Evolutionary conservation across 2,329 filamentous ascomycete genomes (phyloP).

Genomic region (Diplodia scrobiculata): DNA sequence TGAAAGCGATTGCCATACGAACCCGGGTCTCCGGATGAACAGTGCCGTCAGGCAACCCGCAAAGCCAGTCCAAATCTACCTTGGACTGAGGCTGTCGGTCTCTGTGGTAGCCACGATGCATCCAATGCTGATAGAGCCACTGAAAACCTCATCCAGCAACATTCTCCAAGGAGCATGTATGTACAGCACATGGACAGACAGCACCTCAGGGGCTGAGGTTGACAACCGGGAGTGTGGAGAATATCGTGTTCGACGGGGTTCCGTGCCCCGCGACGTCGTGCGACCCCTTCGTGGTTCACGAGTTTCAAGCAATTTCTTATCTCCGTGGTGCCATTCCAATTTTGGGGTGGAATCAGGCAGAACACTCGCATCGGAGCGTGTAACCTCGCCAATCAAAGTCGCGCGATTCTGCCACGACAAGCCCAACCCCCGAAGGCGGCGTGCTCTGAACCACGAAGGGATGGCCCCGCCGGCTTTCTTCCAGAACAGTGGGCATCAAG

Average conservation of each 20-base stretch:
- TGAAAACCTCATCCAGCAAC: not conserved
- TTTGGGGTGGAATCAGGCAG: not conserved
- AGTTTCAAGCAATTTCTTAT: not conserved
- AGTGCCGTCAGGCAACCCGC: not conserved
- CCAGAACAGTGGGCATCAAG: not conserved
- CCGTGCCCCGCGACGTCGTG: not conserved
- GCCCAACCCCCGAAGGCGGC: not conserved
- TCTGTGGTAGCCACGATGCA: not conserved
- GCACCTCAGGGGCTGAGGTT: not conserved
- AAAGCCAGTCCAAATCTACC: not conserved
- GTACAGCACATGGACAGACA: not conserved
- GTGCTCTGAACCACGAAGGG: not conserved
- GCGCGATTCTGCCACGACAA: not conserved
- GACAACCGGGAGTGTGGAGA: not conserved
- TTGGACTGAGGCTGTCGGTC: not conserved
- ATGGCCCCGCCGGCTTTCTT: not conserved
- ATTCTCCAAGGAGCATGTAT: not conserved
- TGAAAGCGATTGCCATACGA: not conserved
- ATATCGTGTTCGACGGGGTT: not conserved
- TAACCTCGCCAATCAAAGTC: not conserved
- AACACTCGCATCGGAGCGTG: not conserved
- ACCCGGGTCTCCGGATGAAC: not conserved
- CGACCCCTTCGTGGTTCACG: not conserved
- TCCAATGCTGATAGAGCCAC: not conserved
- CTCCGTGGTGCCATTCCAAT: not conserved